These are phyloP conservation scores for Sporothrix pallida DNA, from an alignment of 2,329 filamentous ascomycete species.

Conservation along the genomic window DNA sequence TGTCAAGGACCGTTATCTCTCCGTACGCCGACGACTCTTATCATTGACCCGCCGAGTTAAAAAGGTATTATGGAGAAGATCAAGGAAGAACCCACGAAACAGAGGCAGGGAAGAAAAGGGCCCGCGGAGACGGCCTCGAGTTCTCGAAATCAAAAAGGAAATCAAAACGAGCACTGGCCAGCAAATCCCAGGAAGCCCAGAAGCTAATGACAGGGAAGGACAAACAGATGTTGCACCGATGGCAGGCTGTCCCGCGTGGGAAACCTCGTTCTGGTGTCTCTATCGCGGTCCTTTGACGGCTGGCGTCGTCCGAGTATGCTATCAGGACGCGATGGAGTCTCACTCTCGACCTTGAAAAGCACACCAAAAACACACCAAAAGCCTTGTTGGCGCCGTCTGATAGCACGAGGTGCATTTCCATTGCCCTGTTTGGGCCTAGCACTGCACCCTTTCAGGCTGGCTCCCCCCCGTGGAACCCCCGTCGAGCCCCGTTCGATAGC, in stretches of 20 bases:
- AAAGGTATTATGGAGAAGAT: background rate
- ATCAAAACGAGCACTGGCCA: background rate
- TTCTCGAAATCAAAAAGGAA: background rate
- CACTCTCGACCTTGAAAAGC: background rate
- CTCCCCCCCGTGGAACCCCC: background rate
- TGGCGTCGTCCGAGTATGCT: conserved; percentile 1
- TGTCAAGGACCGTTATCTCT: background rate
- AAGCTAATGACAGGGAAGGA: background rate
- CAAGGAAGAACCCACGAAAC: background rate
- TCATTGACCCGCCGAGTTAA: background rate
- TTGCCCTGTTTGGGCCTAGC: conserved; percentile 1
- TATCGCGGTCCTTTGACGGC: background rate
- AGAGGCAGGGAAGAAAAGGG: background rate
- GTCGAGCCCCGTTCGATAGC: conserved; percentile 2
- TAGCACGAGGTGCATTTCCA: conserved; percentile 12
- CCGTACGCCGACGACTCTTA: background rate
- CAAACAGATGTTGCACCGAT: background rate
- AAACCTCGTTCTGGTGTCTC: background rate
- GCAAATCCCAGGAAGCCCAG: background rate
- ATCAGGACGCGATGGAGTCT: conserved; percentile 1
- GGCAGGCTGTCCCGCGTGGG: background rate
- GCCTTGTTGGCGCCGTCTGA: conserved; percentile 2
- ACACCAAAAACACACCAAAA: too few species aligned
- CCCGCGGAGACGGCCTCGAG: background rate
- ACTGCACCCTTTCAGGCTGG: background rate